A percentile compares a stretch with the other conserved stretches of the same genome.
Evolutionary conservation across 805 yeast genomes (phyloP).

Genomic region (Yamadazyma nakazawae): DNA sequence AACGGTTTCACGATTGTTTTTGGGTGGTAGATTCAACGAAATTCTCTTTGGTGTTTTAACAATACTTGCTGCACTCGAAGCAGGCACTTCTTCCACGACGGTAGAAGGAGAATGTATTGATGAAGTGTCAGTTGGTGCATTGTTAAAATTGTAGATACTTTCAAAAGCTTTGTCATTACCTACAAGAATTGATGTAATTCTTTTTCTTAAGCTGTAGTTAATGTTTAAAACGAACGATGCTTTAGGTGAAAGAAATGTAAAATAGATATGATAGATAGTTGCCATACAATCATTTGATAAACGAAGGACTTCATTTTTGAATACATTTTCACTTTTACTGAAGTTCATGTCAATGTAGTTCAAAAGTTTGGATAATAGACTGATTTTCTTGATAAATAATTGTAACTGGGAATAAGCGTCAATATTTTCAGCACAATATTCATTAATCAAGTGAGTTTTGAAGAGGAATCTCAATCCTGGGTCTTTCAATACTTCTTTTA

Average conservation of each 20-base stretch:
- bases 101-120: neutral
- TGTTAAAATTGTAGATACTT: constrained; percentile 5
- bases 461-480: constrained; percentile 75
- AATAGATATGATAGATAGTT: constrained; percentile 60
- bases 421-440: constrained; percentile 72
- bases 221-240: constrained; percentile 72
- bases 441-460: constrained; percentile 58
- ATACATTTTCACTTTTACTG: neutral
- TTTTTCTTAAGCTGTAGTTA: constrained; percentile 48
- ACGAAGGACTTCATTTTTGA: constrained; percentile 3
- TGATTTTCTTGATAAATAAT: constrained; percentile 48
- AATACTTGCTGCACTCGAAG: neutral
- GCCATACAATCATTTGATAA: constrained; percentile 56
- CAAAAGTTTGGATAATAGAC: constrained; percentile 12
- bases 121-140: neutral
- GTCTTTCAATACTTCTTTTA: constrained; percentile 50
- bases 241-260: constrained; percentile 60
- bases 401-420: constrained; percentile 63
- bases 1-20: neutral
- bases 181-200: constrained; percentile 30
- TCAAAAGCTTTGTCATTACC: constrained; percentile 5
- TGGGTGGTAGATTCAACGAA: neutral
- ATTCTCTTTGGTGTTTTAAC: too few relatives aligned
- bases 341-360: constrained; percentile 6
- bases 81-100: neutral